Percentiles rank a stretch among this genome's conserved stretches.
phyloP scores from a whole-genome alignment of 768 basidiomycete genomes.

The Hericium rajendrae region DNA sequence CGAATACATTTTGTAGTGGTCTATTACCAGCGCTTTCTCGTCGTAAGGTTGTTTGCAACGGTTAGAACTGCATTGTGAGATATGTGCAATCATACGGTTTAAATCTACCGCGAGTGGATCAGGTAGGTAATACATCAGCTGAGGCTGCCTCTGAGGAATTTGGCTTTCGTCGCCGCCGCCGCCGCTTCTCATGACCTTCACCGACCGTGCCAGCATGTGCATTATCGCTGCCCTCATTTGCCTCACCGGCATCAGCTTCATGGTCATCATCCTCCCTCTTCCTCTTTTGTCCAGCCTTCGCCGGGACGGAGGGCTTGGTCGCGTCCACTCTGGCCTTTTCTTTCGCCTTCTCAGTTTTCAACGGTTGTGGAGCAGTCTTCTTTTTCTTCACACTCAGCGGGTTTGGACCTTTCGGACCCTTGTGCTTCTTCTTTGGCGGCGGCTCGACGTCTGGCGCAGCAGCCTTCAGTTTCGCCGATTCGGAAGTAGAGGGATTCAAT shows the following conservation, averaged over 20 bases:
- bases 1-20: no score
- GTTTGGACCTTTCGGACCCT: constrained; percentile 81
- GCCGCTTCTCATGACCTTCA: constrained; percentile 18
- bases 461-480: constrained; percentile 33
- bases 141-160: neutral
- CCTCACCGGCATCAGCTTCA: constrained; percentile 4
- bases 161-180: neutral
- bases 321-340: constrained; percentile 4
- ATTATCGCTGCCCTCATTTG: neutral
- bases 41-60: no score
- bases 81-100: no score
- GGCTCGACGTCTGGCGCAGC: constrained; percentile 23
- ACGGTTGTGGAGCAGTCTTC: constrained; percentile 20
- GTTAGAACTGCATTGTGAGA: no score
- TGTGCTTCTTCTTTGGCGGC: constrained; percentile 44
- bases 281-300: constrained; percentile 19
- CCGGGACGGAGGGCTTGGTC: neutral
- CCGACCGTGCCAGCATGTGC: constrained; percentile 16
- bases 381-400: constrained; percentile 92
- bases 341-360: constrained; percentile 6
- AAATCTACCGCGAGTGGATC: no score
- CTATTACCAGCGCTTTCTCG: no score
- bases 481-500: constrained; percentile 40
- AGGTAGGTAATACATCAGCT: no score
- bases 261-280: constrained; percentile 18